phyloP scores from a whole-genome alignment of 352 stramenopile genomes.

The Phytopythium oedochilum region DNA sequence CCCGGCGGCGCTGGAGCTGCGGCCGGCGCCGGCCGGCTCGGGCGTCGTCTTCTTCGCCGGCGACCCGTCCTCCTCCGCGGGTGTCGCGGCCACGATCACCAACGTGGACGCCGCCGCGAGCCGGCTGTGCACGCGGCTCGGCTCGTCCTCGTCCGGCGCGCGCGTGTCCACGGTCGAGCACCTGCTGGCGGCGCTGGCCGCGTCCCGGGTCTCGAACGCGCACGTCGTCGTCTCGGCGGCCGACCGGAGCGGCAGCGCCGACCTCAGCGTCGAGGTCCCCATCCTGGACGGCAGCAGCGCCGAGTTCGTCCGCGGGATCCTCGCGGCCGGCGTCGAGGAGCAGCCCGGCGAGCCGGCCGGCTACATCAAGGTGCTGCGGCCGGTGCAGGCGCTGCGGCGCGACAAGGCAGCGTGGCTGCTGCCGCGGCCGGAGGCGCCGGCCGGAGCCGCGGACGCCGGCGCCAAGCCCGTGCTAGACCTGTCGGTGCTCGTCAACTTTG shows the following conservation, averaged over 20 bases:
- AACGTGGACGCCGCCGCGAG: conserved; percentile 36
- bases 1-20: conserved; percentile 23
- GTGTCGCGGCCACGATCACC: conserved; percentile 22
- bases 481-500: conserved; percentile 68
- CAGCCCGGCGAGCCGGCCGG: conserved; percentile 12
- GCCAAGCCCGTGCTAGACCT: conserved; percentile 36
- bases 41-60: conserved; percentile 29
- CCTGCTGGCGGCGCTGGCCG: conserved; percentile 56
- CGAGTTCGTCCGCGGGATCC: conserved; percentile 36
- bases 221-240: conserved; percentile 17
- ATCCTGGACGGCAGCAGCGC: conserved; percentile 64
- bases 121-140: conserved; percentile 58
- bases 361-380: conserved; percentile 33
- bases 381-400: conserved; percentile 51
- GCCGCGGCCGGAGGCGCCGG: conserved; percentile 25
- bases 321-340: conserved; percentile 24
- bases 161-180: conserved; percentile 60
- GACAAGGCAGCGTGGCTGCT: conserved; percentile 71
- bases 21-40: conserved; percentile 21
- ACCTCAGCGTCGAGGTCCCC: conserved; percentile 34
- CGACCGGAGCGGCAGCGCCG: neutral
- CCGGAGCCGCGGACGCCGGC: conserved; percentile 3
- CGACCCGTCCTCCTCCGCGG: neutral
- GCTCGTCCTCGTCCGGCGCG: neutral
- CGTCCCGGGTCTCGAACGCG: conserved; percentile 36